A percentile compares a stretch with the other conserved stretches of the same genome.
Conservation (phyloP, 1,284 basidiomycete genomes). For the Meripilus lineatus region DNA sequence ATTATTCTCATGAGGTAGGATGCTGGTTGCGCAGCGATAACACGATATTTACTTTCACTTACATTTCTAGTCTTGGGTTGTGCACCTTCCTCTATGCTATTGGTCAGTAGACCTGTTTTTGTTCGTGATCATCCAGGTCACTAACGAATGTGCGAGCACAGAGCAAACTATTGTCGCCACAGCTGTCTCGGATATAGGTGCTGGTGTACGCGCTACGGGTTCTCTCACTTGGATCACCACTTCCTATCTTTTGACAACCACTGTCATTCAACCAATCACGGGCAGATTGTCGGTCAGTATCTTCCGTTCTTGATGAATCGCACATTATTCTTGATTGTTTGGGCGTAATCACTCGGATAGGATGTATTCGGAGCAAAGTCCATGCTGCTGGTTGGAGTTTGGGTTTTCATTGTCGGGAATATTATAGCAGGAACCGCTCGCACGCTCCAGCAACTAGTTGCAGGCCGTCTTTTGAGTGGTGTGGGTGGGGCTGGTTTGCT, state of each 20-base stretch:
- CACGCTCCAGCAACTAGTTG: slow-evolving; percentile 33
- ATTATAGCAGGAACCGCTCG: slow-evolving; percentile 36
- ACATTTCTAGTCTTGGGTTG: slow-evolving; percentile 24
- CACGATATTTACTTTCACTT: background rate
- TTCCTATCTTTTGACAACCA: slow-evolving; percentile 29
- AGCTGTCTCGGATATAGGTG: slow-evolving; percentile 26
- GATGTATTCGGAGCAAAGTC: slow-evolving; percentile 27
- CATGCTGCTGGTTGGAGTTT: slow-evolving; percentile 25
- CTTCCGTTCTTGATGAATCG: too few relatives aligned
- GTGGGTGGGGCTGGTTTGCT: slow-evolving; percentile 38
- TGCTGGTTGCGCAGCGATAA: background rate
- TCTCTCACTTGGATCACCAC: slow-evolving; percentile 31
- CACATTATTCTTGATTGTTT: too few relatives aligned
- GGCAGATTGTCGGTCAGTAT: slow-evolving; percentile 26
- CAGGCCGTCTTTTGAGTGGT: slow-evolving; percentile 34
- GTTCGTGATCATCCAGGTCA: background rate
- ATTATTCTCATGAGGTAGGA: slow-evolving; percentile 17
- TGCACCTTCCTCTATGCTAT: slow-evolving; percentile 29
- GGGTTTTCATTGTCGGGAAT: slow-evolving; percentile 38
- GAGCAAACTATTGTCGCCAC: slow-evolving; percentile 31
- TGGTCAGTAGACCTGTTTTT: slow-evolving; percentile 17
- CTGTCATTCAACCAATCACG: slow-evolving; percentile 27
- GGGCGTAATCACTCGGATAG: slow-evolving; percentile 12
- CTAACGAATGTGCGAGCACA: slow-evolving; percentile 8
- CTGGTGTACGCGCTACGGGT: slow-evolving; percentile 24